These are phyloP conservation scores for Cenchrus purpureus DNA, from an alignment of 176 grass and related monocot genomes.

Conservation along the genomic window DNA sequence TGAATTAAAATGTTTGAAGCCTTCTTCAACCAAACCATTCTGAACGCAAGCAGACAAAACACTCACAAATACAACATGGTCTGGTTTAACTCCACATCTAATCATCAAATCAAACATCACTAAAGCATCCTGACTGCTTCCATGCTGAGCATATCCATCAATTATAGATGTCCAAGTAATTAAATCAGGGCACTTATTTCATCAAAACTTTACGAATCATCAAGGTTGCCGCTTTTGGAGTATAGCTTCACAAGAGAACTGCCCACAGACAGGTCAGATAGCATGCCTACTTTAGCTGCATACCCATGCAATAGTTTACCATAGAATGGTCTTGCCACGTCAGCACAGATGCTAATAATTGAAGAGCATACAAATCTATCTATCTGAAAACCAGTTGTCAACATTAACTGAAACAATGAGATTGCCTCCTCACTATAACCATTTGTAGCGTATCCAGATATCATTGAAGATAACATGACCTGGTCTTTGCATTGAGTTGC, in stretches of 20 bases:
- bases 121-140: constrained; percentile 62
- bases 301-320: constrained; percentile 59
- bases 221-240: constrained; percentile 69
- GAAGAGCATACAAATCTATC: constrained; percentile 70
- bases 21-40: constrained; percentile 75
- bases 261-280: constrained; percentile 58
- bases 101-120: constrained; percentile 63
- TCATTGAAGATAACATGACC: constrained; percentile 61
- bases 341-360: constrained; percentile 63
- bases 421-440: constrained; percentile 63
- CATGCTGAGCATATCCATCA: constrained; percentile 83
- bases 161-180: constrained; percentile 78
- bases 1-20: constrained; percentile 59
- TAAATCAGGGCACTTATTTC: constrained; percentile 66
- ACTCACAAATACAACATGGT: constrained; percentile 56
- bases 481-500: constrained; percentile 55
- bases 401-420: constrained; percentile 49
- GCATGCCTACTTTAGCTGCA: constrained; percentile 57
- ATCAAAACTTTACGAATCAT: constrained; percentile 72
- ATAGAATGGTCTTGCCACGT: constrained; percentile 54
- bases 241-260: constrained; percentile 72
- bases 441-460: constrained; percentile 68
- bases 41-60: constrained; percentile 74
- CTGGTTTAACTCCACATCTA: constrained; percentile 56
- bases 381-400: constrained; percentile 46